These are phyloP conservation scores for Ocimum tenuiflorum DNA, from an alignment of 257 asterid species.

Conservation along the genomic window DNA sequence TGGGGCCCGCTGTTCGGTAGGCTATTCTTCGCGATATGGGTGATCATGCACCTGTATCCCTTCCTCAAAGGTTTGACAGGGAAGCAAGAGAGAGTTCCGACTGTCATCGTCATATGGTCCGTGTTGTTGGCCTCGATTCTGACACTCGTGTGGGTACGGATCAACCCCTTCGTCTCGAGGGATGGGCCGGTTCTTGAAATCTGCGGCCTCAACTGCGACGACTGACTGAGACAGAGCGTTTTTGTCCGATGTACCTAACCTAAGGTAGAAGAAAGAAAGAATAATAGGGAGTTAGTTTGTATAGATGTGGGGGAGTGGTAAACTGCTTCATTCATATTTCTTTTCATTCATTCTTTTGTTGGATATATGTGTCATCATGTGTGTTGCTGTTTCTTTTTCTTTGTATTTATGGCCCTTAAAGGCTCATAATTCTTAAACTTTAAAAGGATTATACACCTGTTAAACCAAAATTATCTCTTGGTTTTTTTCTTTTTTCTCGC, in stretches of 20 bases:
- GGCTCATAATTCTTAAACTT: too few species aligned
- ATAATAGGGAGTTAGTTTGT: not conserved
- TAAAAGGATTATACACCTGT: too few species aligned
- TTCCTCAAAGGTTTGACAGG: constrained; percentile 75
- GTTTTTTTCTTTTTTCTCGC: too few species aligned
- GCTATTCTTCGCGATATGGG: too few species aligned
- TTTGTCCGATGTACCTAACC: too few species aligned
- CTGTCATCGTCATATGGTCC: constrained; percentile 83
- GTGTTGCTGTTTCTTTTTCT: too few species aligned
- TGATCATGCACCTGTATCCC: too few species aligned
- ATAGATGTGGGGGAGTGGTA: constrained; percentile 21
- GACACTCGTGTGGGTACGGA: constrained; percentile 78
- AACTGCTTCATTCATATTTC: constrained; percentile 12
- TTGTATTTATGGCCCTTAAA: too few species aligned
- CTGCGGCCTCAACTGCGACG: constrained; percentile 74
- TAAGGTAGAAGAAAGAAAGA: too few species aligned
- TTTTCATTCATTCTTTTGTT: constrained; percentile 32
- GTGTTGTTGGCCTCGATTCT: constrained; percentile 63
- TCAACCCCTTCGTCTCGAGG: constrained; percentile 79
- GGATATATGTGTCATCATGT: too few species aligned
- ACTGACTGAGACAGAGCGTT: constrained; percentile 15
- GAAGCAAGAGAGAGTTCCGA: constrained; percentile 67
- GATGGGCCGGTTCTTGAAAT: constrained; percentile 75
- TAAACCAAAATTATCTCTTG: too few species aligned
- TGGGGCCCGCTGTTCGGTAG: constrained; percentile 89